Evolutionary conservation across 345 rosid species (phyloP).

Genomic region (Erysimum cheiranthoides): DNA sequence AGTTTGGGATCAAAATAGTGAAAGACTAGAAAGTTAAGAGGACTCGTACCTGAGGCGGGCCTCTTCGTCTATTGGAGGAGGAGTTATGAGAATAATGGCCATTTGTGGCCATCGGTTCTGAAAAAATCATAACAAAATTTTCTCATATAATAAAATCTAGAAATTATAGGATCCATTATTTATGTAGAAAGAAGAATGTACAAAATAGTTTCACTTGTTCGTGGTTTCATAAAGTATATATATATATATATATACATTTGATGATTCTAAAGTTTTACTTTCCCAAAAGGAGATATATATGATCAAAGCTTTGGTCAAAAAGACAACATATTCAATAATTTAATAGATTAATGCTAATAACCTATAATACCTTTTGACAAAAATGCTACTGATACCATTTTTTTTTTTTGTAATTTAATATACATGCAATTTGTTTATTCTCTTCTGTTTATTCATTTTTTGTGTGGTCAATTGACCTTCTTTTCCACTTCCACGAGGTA

Average conservation of each 20-base stretch:
- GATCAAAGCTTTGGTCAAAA: constrained; percentile 2
- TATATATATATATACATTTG: background rate
- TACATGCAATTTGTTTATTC: background rate
- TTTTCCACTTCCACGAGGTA: background rate
- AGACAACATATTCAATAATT: background rate
- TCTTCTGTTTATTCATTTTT: background rate
- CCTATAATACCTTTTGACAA: background rate
- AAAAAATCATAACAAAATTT: background rate
- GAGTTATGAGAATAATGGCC: constrained; percentile 68
- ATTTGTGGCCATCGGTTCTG: constrained; percentile 76
- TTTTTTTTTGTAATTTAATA: background rate
- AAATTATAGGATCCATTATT: background rate
- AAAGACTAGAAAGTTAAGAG: background rate
- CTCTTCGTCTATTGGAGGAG: constrained; percentile 92
- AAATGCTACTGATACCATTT: background rate
- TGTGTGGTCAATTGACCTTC: background rate
- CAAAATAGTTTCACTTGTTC: background rate
- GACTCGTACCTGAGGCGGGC: constrained; percentile 70
- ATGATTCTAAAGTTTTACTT: constrained; percentile 7
- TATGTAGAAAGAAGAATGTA: background rate
- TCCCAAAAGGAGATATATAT: constrained; percentile 13
- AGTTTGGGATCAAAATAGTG: background rate
- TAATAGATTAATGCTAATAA: background rate
- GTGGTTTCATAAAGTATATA: background rate
- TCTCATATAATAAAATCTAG: background rate